Evolutionary conservation across 306 rosid genomes (phyloP), one percentile per base, ranked within the genome.

Genomic region (Vigna unguiculata): DNA sequence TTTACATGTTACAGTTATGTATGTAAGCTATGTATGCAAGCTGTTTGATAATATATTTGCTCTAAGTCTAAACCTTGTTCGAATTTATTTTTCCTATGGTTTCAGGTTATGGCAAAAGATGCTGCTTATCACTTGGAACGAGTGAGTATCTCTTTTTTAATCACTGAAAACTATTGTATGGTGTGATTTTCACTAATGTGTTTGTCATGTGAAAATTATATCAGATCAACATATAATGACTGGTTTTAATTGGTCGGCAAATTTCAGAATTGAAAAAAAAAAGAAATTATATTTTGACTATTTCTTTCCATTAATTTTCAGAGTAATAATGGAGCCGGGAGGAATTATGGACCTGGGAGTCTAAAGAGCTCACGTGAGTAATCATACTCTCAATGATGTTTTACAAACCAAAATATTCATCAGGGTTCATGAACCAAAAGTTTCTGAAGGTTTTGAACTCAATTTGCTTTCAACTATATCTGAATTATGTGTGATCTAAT

Each of bases 301-400:
- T 12, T 0, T 43, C 11, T 16, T 19, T 12, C 30, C 36, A 2
- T 58, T 38, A 15, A 28, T 64, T 68, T 81, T n/a, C 82, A 84
- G 90, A 83, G 87, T 60, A 48, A 21, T 7, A 84, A 82, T 71
- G 92, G 90, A 54, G 72, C 80, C 10, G 87, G 86, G 43, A 83
- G 87, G 66, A 48, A 17, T 19, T 86, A 82, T 68, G 92, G 90
- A 61, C 78, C 83, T 13, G 88, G 86, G 43, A 88, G 88, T 80
- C 85, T 88, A 6, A 75, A 62, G 79, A 77, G 81, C 77, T 80
- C 51, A 14, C 80, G 85, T 83, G 72, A 81, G 91, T 85, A 49
- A 69, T 15, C 20, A 68, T 16, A 20, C 28, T 43, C 45, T 40
- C 41, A 45, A 46, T 47, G 9, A 30, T 48, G 2, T 53, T 78